These are phyloP conservation scores for Taxillus chinensis DNA, from an alignment of 164 flowering plant species.

Conservation along the genomic window DNA sequence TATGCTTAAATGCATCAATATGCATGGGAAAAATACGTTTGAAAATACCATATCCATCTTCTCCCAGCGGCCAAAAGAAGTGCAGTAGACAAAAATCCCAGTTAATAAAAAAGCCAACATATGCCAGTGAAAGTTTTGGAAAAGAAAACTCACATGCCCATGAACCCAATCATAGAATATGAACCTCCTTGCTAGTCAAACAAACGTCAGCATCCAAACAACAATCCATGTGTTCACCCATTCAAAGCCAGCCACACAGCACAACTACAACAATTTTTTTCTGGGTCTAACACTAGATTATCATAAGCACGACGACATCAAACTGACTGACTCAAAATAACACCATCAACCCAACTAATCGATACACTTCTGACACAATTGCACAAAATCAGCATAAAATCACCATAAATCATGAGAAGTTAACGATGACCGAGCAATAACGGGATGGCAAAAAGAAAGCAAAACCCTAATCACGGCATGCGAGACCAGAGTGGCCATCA, in stretches of 20 bases:
- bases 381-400: too few relatives aligned
- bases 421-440: not conserved
- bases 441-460: not conserved
- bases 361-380: too few relatives aligned
- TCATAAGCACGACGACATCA: not conserved
- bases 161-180: not conserved
- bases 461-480: constrained; percentile 10
- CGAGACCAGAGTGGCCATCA: not conserved
- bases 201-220: constrained; percentile 5
- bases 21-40: too few relatives aligned
- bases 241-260: not conserved
- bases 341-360: too few relatives aligned
- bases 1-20: too few relatives aligned
- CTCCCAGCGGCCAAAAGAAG: too few relatives aligned
- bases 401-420: not conserved
- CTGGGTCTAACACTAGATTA: too few relatives aligned
- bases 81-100: too few relatives aligned
- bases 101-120: too few relatives aligned
- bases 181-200: not conserved
- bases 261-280: not conserved
- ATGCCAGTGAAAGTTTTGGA: too few relatives aligned
- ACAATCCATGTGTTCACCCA: not conserved
- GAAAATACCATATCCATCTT: too few relatives aligned
- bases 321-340: not conserved
- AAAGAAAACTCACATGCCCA: not conserved